Conservation (phyloP, 805 yeast genomes). For the Kregervanrija fluxuum region DNA sequence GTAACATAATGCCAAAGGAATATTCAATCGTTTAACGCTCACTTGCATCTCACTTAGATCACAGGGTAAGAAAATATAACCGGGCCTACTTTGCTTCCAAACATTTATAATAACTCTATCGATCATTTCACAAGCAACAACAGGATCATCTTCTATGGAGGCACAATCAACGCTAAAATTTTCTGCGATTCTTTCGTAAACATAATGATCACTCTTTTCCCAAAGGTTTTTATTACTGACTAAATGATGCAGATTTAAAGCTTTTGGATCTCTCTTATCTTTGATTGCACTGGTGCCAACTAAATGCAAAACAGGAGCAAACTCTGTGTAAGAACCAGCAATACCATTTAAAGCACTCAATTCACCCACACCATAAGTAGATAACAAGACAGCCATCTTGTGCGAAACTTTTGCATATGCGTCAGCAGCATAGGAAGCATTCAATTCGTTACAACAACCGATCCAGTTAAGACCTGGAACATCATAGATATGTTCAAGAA, state of each 20-base stretch:
- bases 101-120: constrained; percentile 60
- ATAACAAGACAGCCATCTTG: constrained; percentile 56
- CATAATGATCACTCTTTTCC: constrained; percentile 54
- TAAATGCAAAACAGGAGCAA: constrained; percentile 71
- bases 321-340: constrained; percentile 78
- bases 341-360: constrained; percentile 77
- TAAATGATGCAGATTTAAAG: constrained; percentile 46
- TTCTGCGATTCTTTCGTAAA: constrained; percentile 56
- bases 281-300: constrained; percentile 51
- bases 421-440: constrained; percentile 86
- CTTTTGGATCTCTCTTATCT: constrained; percentile 10
- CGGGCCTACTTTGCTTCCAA: constrained; percentile 63
- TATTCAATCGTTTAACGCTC: constrained; percentile 29
- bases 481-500: constrained; percentile 62
- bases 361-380: constrained; percentile 90
- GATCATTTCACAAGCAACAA: constrained; percentile 50
- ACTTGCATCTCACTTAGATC: constrained; percentile 56
- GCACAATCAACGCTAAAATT: constrained; percentile 50
- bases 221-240: constrained; percentile 44
- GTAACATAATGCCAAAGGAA: constrained; percentile 20
- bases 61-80: constrained; percentile 71
- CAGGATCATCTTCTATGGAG: constrained; percentile 35
- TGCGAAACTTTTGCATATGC: constrained; percentile 66
- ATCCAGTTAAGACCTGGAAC: constrained; percentile 52
- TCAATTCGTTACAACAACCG: constrained; percentile 84